Base-by-base conservation (phyloP, 179 eudicot species). In the Drosera spatulata region DNA sequence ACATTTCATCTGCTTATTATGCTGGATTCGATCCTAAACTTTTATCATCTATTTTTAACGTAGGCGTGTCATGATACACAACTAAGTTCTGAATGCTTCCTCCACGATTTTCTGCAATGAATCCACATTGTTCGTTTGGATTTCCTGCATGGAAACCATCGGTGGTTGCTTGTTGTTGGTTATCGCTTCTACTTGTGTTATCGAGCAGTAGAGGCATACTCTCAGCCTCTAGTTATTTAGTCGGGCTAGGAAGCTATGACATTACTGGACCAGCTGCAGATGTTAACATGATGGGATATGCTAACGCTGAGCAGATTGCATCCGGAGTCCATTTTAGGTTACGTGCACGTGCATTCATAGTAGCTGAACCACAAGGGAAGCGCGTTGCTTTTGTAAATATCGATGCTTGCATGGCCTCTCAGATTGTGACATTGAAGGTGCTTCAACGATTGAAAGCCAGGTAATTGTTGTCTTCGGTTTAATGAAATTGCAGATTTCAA, bases 251-350 rank as follows among this genome's bases (percentile, higher is more conserved):
- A 66, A 94, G 94, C 78, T 87, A 94, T 77, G 99, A 94, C 77
- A 90, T 90, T 10, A 94, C 99, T 2, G 99, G 99, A 63, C 97
- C 99, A 37, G 97, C 97, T 0, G 97, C 97, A 65, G 99, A 94
- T 77, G 97, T 85, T 50, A 94, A 94, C 72, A 94, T 94, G 99
- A 93, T 93, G 99, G 99, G 99, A 50, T 93, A 93, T 74, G 99
- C 99, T 39, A 82, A 84, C 65, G 45, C 65, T 3, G 96, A 82
- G 10, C 97, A 94, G 75, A 71, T 68, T 54, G 83, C 88, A 47
- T 85, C 99, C 11, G 99, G 99, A 13, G 74, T 94, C 59, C 99
- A 94, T 76, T 85, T 90, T 57, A 80, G 99, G 77, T 61, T 94
- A 76, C 95, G 96, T 43, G 80, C 99, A 62, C 94, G 99, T 13